phyloP scores from a whole-genome alignment of 2,329 filamentous ascomycete species.

The Fusarium oxysporum region DNA sequence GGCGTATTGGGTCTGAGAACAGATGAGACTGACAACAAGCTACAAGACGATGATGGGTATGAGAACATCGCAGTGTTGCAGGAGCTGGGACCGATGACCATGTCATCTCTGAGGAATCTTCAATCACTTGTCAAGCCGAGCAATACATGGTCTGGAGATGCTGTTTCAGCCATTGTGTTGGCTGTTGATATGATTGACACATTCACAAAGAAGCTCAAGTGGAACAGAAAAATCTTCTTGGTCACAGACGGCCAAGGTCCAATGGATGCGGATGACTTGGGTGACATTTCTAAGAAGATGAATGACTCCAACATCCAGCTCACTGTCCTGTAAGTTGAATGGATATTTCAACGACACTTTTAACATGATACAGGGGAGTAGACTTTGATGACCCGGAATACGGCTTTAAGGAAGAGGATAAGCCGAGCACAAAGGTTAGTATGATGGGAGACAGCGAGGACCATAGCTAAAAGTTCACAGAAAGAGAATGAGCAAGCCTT shows the following conservation, averaged over 20 bases:
- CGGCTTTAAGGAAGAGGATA: slow-evolving; percentile 92
- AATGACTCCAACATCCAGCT: slow-evolving; percentile 82
- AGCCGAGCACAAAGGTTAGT: slow-evolving; percentile 74
- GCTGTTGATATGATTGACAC: slow-evolving; percentile 87
- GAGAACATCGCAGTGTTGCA: slow-evolving; percentile 85
- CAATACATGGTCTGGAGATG: slow-evolving; percentile 77
- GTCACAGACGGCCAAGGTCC: slow-evolving; percentile 83
- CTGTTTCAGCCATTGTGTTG: slow-evolving; percentile 86
- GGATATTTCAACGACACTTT: background rate
- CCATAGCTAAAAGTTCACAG: slow-evolving; percentile 41
- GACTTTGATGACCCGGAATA: slow-evolving; percentile 95
- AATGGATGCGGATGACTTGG: slow-evolving; percentile 78
- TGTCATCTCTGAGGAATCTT: slow-evolving; percentile 77
- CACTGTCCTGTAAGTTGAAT: slow-evolving; percentile 74
- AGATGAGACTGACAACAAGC: slow-evolving; percentile 77
- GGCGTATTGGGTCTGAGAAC: slow-evolving; percentile 88
- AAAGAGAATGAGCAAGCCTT: slow-evolving; percentile 77
- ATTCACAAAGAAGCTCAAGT: slow-evolving; percentile 85
- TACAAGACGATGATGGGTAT: slow-evolving; percentile 79
- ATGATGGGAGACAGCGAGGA: background rate
- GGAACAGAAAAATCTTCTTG: slow-evolving; percentile 81
- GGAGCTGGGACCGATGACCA: slow-evolving; percentile 67
- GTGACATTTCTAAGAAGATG: slow-evolving; percentile 78
- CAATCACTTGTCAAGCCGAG: slow-evolving; percentile 74
- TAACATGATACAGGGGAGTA: slow-evolving; percentile 70